phyloP scores from a whole-genome alignment of 2,329 filamentous ascomycete species.

The Paramyrothecium roridum region DNA sequence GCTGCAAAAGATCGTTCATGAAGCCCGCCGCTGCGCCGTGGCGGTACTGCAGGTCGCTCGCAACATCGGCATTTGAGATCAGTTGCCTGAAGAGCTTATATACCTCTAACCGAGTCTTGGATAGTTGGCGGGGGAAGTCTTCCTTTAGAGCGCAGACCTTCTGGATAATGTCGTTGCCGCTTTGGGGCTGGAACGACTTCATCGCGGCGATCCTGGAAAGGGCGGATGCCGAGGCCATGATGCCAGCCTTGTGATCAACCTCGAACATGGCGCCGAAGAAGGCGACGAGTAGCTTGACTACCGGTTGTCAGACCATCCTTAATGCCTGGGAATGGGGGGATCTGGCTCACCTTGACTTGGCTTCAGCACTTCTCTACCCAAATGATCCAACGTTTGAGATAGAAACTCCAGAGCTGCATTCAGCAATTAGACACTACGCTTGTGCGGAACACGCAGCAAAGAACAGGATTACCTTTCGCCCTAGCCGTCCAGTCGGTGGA shows the following conservation, averaged over 20 bases:
- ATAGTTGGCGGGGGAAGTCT: conserved; percentile 53
- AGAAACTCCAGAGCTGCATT: conserved; percentile 52
- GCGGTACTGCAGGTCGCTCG: conserved; percentile 39
- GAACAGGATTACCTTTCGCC: conserved; percentile 45
- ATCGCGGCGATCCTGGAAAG: conserved; percentile 46
- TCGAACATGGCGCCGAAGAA: conserved; percentile 60
- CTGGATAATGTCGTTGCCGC: conserved; percentile 45
- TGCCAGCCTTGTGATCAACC: conserved; percentile 57
- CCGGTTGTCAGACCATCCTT: conserved; percentile 10
- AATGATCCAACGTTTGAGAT: conserved; percentile 47
- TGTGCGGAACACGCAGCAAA: neutral
- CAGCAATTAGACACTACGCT: neutral
- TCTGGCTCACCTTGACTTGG: conserved; percentile 42
- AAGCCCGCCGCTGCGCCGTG: conserved; percentile 43
- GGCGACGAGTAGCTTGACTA: conserved; percentile 43
- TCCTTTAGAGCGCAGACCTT: conserved; percentile 49
- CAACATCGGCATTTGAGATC: conserved; percentile 38
- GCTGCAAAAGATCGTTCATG: conserved; percentile 44
- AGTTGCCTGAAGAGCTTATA: conserved; percentile 47
- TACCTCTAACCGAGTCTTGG: conserved; percentile 48
- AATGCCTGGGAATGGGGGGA: no score
- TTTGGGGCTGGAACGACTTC: conserved; percentile 47
- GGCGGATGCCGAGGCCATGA: conserved; percentile 50
- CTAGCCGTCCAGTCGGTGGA: conserved; percentile 50
- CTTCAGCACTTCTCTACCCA: conserved; percentile 43